phyloP scores from a whole-genome alignment of 495 filamentous ascomycete genomes.

The Penicillium cataractarum region DNA sequence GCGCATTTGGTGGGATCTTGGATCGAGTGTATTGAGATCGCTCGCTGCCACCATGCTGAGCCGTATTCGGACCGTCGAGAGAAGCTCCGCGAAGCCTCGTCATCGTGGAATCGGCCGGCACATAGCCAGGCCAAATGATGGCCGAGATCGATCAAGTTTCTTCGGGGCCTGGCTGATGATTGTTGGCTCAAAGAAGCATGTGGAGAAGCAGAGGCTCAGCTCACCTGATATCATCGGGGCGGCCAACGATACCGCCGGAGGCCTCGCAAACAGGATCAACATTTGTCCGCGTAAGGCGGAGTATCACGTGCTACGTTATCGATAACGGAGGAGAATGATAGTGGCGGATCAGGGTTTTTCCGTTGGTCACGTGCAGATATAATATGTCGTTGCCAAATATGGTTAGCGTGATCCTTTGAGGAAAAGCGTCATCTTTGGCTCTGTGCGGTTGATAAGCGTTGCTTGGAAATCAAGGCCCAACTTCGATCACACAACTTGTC shows the following conservation, averaged over 20 bases:
- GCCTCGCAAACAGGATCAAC: slow-evolving; percentile 15
- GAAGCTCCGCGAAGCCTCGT: slow-evolving; percentile 54
- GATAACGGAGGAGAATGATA: too few relatives aligned
- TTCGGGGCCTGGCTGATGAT: neutral
- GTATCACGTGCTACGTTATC: too few relatives aligned
- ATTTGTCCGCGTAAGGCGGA: too few relatives aligned
- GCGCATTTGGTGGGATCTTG: slow-evolving; percentile 54
- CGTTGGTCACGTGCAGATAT: slow-evolving; percentile 8
- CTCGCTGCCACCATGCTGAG: slow-evolving; percentile 33
- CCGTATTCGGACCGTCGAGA: slow-evolving; percentile 37
- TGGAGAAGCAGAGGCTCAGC: slow-evolving; percentile 13
- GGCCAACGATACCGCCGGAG: slow-evolving; percentile 23
- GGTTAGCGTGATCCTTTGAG: slow-evolving; percentile 4
- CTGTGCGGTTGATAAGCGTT: slow-evolving; percentile 27
- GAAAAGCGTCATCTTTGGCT: slow-evolving; percentile 27
- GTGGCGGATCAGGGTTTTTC: slow-evolving; percentile 9
- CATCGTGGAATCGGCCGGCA: slow-evolving; percentile 36
- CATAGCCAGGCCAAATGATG: slow-evolving; percentile 30
- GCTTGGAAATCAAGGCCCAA: slow-evolving; percentile 5
- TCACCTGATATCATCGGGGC: slow-evolving; percentile 31
- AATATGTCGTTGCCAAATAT: neutral
- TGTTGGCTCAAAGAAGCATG: neutral
- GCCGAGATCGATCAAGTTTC: neutral
- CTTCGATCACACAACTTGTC: neutral
- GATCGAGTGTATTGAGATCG: slow-evolving; percentile 39